Conservation (phyloP, 2,329 filamentous ascomycete species). For the Exophiala sp. region DNA sequence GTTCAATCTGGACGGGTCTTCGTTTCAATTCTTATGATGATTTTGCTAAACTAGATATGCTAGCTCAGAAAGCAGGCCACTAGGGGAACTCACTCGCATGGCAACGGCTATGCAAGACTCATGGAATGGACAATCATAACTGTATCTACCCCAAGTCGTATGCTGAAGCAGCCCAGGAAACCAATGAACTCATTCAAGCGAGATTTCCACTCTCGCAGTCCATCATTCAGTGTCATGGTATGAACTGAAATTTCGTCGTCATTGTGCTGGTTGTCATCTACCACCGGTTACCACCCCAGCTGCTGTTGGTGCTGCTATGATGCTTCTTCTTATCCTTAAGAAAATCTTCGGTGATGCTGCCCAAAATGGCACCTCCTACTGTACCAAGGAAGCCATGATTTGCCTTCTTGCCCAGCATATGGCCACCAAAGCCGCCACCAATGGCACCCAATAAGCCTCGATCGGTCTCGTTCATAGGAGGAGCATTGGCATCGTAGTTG, state of each 20-base stretch:
- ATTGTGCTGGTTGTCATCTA: conserved; percentile 4
- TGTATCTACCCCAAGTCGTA: background rate
- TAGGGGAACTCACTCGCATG: no score
- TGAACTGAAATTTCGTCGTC: background rate
- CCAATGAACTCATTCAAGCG: background rate
- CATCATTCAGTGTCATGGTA: background rate
- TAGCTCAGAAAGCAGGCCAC: no score
- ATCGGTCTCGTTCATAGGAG: conserved; percentile 44
- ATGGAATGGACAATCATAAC: background rate
- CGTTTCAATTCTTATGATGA: no score
- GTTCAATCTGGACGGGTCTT: no score
- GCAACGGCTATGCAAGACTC: conserved; percentile 1
- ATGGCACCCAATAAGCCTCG: conserved; percentile 53
- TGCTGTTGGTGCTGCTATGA: conserved; percentile 19
- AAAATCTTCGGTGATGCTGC: conserved; percentile 50
- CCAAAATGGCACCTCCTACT: conserved; percentile 32
- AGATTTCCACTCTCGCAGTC: background rate
- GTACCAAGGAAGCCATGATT: conserved; percentile 55
- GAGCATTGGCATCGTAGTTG: conserved; percentile 41
- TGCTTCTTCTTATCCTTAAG: conserved; percentile 43
- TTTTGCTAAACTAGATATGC: no score
- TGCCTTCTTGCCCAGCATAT: conserved; percentile 51
- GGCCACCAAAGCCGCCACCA: conserved; percentile 53
- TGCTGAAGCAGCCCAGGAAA: background rate
- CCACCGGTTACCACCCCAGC: conserved; percentile 25